A percentile compares a stretch with the other conserved stretches of the same genome.
Evolutionary conservation across 768 basidiomycete genomes (phyloP).

Genomic region (Russula sp.): DNA sequence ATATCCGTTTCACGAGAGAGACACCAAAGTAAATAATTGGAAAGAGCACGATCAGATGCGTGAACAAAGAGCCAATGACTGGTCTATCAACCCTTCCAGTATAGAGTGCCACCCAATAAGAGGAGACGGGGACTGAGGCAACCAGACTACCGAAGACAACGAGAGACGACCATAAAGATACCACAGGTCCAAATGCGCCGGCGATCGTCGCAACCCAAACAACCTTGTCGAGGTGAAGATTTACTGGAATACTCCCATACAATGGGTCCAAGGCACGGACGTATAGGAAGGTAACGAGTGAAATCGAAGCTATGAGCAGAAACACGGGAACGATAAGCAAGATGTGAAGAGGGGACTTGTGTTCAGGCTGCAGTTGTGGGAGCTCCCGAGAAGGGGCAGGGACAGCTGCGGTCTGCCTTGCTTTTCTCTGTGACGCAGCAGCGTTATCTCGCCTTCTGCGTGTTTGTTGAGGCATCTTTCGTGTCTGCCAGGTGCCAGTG

Average conservation of each 20-base stretch:
- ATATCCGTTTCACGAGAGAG: slow-evolving; percentile 36
- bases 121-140: slow-evolving; percentile 46
- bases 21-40: slow-evolving; percentile 50
- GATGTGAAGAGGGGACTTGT: slow-evolving; percentile 6
- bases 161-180: slow-evolving; percentile 30
- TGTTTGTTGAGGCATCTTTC: slow-evolving; percentile 17
- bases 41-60: slow-evolving; percentile 49
- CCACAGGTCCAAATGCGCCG: slow-evolving; percentile 31
- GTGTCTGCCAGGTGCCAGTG: not conserved
- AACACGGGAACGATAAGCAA: slow-evolving; percentile 25
- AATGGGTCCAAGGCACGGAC: slow-evolving; percentile 58
- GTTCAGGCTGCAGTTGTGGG: not conserved
- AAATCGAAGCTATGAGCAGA: slow-evolving; percentile 32
- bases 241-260: slow-evolving; percentile 55
- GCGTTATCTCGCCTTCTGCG: slow-evolving; percentile 13
- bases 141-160: slow-evolving; percentile 36
- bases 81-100: slow-evolving; percentile 48
- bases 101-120: slow-evolving; percentile 57
- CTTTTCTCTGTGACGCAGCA: not conserved
- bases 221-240: slow-evolving; percentile 39
- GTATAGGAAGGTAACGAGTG: slow-evolving; percentile 55
- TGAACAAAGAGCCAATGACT: slow-evolving; percentile 48
- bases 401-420: not conserved
- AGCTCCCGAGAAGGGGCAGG: not conserved
- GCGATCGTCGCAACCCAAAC: slow-evolving; percentile 29